phyloP scores from a whole-genome alignment of 2,329 filamentous ascomycete genomes.

The Trichoderma sp. region DNA sequence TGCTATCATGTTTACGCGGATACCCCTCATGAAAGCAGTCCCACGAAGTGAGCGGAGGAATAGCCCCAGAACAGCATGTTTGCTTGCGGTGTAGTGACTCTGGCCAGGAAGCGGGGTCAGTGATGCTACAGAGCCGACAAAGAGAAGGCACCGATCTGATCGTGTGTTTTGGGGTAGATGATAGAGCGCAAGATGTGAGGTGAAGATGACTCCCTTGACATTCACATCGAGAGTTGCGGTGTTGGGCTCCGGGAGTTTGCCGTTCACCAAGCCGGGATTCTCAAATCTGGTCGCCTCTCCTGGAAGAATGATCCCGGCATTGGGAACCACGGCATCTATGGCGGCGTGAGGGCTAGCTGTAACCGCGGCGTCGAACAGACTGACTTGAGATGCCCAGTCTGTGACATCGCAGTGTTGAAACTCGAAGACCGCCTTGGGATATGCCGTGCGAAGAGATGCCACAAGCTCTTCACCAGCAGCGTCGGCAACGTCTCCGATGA shows the following conservation, averaged over 20 bases:
- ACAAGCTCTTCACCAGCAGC: constrained; percentile 57
- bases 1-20: constrained; percentile 67
- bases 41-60: constrained; percentile 62
- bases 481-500: constrained; percentile 65
- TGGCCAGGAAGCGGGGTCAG: constrained; percentile 49
- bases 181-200: constrained; percentile 64
- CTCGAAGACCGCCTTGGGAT: constrained; percentile 49
- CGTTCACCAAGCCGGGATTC: constrained; percentile 48
- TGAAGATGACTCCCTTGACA: constrained; percentile 65
- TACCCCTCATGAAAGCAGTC: constrained; percentile 48
- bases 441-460: constrained; percentile 50
- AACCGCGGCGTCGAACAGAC: constrained; percentile 62
- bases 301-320: constrained; percentile 61
- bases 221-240: constrained; percentile 63
- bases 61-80: constrained; percentile 67
- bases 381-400: constrained; percentile 64
- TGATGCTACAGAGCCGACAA: constrained; percentile 65
- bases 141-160: constrained; percentile 60
- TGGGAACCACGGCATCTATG: constrained; percentile 66
- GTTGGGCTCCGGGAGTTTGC: constrained; percentile 48
- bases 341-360: constrained; percentile 56
- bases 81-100: constrained; percentile 61
- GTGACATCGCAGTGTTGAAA: constrained; percentile 67
- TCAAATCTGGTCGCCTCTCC: constrained; percentile 48
- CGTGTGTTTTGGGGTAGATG: constrained; percentile 34